Percentiles rank a stretch among this genome's conserved stretches.
Evolutionary conservation across 2,329 filamentous ascomycete species (phyloP).

Genomic region (Pochonia chlamydosporia): DNA sequence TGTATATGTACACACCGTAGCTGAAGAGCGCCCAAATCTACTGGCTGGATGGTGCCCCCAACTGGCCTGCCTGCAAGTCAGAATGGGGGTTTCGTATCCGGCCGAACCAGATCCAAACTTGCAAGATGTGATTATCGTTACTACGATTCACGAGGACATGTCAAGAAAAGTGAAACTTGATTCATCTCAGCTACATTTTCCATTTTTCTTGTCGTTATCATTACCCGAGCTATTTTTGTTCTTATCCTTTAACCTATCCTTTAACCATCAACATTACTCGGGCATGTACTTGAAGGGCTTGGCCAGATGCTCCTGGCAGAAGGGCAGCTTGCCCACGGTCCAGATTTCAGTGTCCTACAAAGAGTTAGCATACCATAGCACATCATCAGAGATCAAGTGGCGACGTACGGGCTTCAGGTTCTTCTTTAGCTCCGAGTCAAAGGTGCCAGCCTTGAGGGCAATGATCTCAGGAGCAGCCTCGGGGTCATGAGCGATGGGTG

Average conservation of each 20-base stretch:
- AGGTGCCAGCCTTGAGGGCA: constrained; percentile 61
- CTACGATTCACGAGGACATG: too few relatives aligned
- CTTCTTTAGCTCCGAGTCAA: constrained; percentile 61
- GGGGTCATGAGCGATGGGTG: constrained; percentile 64
- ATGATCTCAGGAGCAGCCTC: constrained; percentile 66
- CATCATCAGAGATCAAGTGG: not conserved
- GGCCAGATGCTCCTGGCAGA: constrained; percentile 60
- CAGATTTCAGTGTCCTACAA: constrained; percentile 62
- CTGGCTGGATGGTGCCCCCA: too few relatives aligned
- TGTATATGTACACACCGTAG: too few relatives aligned
- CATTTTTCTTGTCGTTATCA: not conserved
- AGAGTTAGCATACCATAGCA: not conserved
- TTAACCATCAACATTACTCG: constrained; percentile 29
- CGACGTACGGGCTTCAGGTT: constrained; percentile 54
- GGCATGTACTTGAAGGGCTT: constrained; percentile 62
- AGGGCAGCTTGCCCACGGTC: constrained; percentile 63
- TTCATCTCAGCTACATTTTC: too few relatives aligned
- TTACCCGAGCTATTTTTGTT: not conserved
- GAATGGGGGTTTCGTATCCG: too few relatives aligned
- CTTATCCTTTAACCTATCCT: not conserved
- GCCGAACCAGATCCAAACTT: too few relatives aligned
- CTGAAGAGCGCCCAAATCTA: too few relatives aligned
- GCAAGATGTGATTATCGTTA: too few relatives aligned
- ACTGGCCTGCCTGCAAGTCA: too few relatives aligned
- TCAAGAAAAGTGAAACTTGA: too few relatives aligned